These are phyloP conservation scores for Physcomitrellopsis africana DNA, from an alignment of 225 moss, liverwort and hornwort species.

Conservation along the genomic window DNA sequence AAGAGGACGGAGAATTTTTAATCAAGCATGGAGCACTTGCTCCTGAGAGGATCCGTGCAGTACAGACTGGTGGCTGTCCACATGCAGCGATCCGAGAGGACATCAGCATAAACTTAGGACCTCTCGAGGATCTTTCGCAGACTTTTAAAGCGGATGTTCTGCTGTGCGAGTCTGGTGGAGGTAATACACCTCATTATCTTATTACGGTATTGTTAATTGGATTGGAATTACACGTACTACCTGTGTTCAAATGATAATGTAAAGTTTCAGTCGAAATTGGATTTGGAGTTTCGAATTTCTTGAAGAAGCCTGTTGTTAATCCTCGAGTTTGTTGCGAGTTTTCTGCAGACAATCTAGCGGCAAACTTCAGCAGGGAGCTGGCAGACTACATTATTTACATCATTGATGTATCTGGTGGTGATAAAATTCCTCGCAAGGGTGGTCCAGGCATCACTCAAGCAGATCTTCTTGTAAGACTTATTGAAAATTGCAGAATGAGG, in stretches of 20 bases:
- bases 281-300: background rate
- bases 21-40: slow-evolving; percentile 91
- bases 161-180: slow-evolving; percentile 96
- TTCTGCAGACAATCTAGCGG: slow-evolving; percentile 83
- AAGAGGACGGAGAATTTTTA: slow-evolving; percentile 96
- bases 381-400: slow-evolving; percentile 99
- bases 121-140: slow-evolving; percentile 87
- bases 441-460: slow-evolving; percentile 99
- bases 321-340: slow-evolving; percentile 6
- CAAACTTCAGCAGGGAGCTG: slow-evolving; percentile 96
- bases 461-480: slow-evolving; percentile 81
- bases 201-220: background rate
- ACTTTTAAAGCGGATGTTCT: slow-evolving; percentile 79
- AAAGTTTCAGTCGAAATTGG: background rate
- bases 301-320: slow-evolving; percentile 19
- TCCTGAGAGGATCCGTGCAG: slow-evolving; percentile 87
- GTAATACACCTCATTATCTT: slow-evolving; percentile 32
- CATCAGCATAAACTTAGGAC: slow-evolving; percentile 97
- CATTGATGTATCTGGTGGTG: slow-evolving; percentile 96
- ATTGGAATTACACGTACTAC: background rate
- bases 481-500: slow-evolving; percentile 1
- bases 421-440: slow-evolving; percentile 97
- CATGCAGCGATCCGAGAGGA: slow-evolving; percentile 99
- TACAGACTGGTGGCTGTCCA: slow-evolving; percentile 97
- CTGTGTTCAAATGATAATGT: background rate